These are phyloP conservation scores for Xerocomellus amylosporus DNA, from an alignment of 768 basidiomycete genomes.

Conservation along the genomic window DNA sequence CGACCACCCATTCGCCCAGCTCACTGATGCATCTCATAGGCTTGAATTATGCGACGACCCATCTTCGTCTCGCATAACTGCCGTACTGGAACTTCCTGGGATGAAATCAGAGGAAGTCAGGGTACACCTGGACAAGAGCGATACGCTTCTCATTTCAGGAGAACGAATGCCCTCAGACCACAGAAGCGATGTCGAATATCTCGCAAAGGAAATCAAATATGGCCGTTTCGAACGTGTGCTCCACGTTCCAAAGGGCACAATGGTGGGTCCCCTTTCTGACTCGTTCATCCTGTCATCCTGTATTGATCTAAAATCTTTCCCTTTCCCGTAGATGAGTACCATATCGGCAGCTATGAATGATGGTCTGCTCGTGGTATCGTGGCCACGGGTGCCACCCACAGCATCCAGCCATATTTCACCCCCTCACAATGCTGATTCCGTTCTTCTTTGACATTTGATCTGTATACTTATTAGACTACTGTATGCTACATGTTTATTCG, in stretches of 20 bases:
- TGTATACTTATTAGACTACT: background rate
- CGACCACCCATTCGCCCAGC: background rate
- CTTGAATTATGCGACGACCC: constrained; percentile 42
- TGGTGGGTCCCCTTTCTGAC: constrained; percentile 24
- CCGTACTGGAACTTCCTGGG: constrained; percentile 41
- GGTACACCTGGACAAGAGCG: constrained; percentile 33
- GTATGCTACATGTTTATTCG: constrained; percentile 5
- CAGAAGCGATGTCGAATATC: constrained; percentile 22
- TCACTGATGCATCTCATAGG: constrained; percentile 24
- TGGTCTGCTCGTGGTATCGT: constrained; percentile 39
- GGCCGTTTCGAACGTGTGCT: constrained; percentile 38
- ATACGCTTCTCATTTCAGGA: constrained; percentile 35
- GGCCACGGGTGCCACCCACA: constrained; percentile 33
- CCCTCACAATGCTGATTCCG: background rate
- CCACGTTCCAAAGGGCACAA: constrained; percentile 36
- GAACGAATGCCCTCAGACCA: constrained; percentile 28
- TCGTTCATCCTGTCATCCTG: constrained; percentile 2
- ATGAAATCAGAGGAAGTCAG: constrained; percentile 35
- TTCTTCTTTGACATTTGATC: background rate
- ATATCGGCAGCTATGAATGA: constrained; percentile 40
- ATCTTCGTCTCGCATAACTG: constrained; percentile 30
- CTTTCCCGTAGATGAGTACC: constrained; percentile 29
- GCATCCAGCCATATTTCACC: constrained; percentile 2
- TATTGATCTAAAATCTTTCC: background rate
- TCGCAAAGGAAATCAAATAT: constrained; percentile 39